Conservation (phyloP, 306 rosid species). For the Castanopsis chinensis region DNA sequence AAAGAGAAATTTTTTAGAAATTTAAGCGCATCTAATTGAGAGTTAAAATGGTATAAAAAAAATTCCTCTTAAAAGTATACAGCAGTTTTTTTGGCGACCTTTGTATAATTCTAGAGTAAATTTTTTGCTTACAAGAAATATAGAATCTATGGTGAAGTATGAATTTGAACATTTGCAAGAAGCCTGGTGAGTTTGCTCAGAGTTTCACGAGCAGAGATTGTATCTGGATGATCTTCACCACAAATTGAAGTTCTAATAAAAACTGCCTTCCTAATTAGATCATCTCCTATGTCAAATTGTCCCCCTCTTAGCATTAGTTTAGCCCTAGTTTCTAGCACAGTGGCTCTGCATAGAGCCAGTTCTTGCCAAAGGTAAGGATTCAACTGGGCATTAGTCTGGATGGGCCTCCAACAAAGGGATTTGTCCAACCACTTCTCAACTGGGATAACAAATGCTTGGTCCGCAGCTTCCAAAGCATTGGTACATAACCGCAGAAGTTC, state of each 20-base stretch:
- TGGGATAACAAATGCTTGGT: constrained; percentile 73
- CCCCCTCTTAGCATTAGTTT: constrained; percentile 89
- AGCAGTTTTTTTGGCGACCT: constrained; percentile 45
- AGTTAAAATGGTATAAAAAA: constrained; percentile 30
- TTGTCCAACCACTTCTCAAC: constrained; percentile 81
- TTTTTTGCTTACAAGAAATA: constrained; percentile 38
- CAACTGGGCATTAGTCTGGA: constrained; percentile 77
- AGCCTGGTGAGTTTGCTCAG: constrained; percentile 79
- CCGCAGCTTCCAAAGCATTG: constrained; percentile 77
- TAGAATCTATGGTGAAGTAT: constrained; percentile 59
- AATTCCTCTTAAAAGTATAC: constrained; percentile 35
- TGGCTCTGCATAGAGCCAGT: constrained; percentile 74
- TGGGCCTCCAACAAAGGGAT: constrained; percentile 78
- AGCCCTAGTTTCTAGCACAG: constrained; percentile 78
- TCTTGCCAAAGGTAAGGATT: constrained; percentile 93
- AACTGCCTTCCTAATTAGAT: constrained; percentile 75
- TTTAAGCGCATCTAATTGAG: constrained; percentile 22
- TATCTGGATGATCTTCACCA: constrained; percentile 85
- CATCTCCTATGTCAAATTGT: constrained; percentile 76
- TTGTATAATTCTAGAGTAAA: constrained; percentile 44
- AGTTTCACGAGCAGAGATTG: constrained; percentile 73
- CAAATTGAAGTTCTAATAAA: constrained; percentile 80
- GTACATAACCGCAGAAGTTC: constrained; percentile 85
- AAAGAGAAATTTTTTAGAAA: not conserved
- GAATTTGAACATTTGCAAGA: constrained; percentile 59